Conservation (phyloP, 371 early-diverging fungal species). For the Rhizopus delemar region DNA sequence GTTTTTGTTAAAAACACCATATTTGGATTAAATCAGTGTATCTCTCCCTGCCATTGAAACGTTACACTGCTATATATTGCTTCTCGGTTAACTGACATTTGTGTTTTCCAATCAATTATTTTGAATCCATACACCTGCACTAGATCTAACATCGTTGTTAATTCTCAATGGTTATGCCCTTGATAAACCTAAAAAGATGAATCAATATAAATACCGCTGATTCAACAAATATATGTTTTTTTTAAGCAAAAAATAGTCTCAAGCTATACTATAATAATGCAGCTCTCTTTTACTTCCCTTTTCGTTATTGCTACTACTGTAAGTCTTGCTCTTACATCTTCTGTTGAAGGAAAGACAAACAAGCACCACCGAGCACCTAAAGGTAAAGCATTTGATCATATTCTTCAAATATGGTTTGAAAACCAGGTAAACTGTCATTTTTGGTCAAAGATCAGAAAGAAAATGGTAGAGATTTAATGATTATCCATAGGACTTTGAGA, state of each 20-base stretch:
- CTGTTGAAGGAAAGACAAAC: not conserved
- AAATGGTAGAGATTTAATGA: not conserved
- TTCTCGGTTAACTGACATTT: not conserved
- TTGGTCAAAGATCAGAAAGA: not conserved
- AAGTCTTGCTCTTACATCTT: not conserved
- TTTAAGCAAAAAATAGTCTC: not conserved
- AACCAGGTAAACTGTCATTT: constrained; percentile 26
- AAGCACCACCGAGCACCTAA: constrained; percentile 1
- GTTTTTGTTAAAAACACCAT: not conserved
- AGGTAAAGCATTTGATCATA: constrained; percentile 39
- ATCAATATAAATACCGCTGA: too few relatives aligned
- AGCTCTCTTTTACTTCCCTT: not conserved
- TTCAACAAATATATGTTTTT: not conserved
- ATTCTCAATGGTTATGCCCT: too few relatives aligned
- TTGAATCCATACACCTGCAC: not conserved
- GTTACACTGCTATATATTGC: not conserved
- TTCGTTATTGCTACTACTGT: not conserved
- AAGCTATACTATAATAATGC: not conserved
- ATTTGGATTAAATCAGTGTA: not conserved
- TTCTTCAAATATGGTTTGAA: constrained; percentile 43
- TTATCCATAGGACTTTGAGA: constrained; percentile 22
- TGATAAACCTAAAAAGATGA: too few relatives aligned
- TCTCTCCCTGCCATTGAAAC: not conserved
- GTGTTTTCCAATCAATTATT: not conserved
- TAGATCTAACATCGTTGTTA: not conserved